Evolutionary conservation across 306 rosid genomes (phyloP), one percentile per base, ranked within the genome.

Genomic region (Cucurbita maxima): DNA sequence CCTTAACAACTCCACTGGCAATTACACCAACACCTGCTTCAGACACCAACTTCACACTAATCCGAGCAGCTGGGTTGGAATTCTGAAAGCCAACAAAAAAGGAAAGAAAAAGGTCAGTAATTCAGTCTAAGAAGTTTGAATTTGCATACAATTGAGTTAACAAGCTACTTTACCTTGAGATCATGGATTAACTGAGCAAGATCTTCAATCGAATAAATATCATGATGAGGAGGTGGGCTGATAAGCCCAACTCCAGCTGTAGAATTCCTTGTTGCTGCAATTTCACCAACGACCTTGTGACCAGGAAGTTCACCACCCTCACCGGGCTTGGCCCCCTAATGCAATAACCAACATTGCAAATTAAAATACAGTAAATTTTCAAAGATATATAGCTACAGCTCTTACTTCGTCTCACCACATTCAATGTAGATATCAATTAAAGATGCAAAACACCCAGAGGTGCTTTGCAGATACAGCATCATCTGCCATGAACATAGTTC

Each of bases 241-340:
- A 95, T 95, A 72, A 95, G 99, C 68, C 99, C 99, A 68, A 95
- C 99, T 72, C 99, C 99, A 7, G 99, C 88, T 43, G 99, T 95
- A 73, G 99, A 95, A 75, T 91, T 91, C 87, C 99, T 89, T 43
- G 99, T 95, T 48, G 83, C 63, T 25, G 99, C 99, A 75, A 95
- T 95, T 79, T 95, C 99, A 76, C 99, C 97, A 19, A 86, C 73
- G 73, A 95, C 99, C 85, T 95, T 95, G 84, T 95, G 99, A 20
- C 99, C 99, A 53, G 99, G 99, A 82, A 95, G 99, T 82, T 95
- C 99, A 69, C 99, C 99, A 60, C 99, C 99, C 79, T 95, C 99
- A 54, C 99, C 99, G 56, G 99, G 99, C 83, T 95, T 95, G 79
- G 99, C 99, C 47, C 99, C 99, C 99, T 95, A 76, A 66, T 25